Percentiles rank a stretch among this genome's conserved stretches.
Conservation (phyloP, 31 red algal genomes). For the Porphyra umbilicalis region DNA sequence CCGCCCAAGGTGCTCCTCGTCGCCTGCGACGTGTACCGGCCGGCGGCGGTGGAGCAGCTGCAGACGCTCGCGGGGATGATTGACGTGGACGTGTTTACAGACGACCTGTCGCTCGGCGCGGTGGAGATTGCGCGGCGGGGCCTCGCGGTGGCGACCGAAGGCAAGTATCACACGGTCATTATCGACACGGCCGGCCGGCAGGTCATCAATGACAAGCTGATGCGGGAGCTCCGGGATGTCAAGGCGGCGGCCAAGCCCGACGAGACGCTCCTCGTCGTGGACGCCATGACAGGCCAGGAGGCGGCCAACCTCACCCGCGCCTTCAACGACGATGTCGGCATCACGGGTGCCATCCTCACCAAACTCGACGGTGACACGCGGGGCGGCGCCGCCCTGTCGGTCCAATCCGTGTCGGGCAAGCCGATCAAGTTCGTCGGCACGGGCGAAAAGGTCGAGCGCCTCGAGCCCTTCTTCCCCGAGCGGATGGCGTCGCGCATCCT, state of each 20-base stretch:
- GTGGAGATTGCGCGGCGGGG: slow-evolving; percentile 54
- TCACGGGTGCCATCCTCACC: slow-evolving; percentile 90
- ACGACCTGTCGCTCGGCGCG: slow-evolving; percentile 30
- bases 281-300: slow-evolving; percentile 99
- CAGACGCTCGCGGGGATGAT: slow-evolving; percentile 59
- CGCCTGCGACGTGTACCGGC: slow-evolving; percentile 91
- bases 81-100: slow-evolving; percentile 56
- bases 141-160: slow-evolving; percentile 37
- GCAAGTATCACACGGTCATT: slow-evolving; percentile 67
- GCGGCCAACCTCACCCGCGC: slow-evolving; percentile 77
- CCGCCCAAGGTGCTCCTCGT: slow-evolving; percentile 61
- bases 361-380: slow-evolving; percentile 98
- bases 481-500: slow-evolving; percentile 93
- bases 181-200: slow-evolving; percentile 97
- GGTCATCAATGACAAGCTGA: slow-evolving; percentile 84
- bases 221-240: slow-evolving; percentile 79
- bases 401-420: slow-evolving; percentile 71
- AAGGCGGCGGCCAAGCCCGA: slow-evolving; percentile 58
- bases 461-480: slow-evolving; percentile 94
- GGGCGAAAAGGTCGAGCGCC: slow-evolving; percentile 87
- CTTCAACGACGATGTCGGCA: slow-evolving; percentile 80
- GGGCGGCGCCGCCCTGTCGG: slow-evolving; percentile 94
- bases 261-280: slow-evolving; percentile 91
- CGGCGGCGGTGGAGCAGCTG: slow-evolving; percentile 95
- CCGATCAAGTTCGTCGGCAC: slow-evolving; percentile 91